Conservation (phyloP, 495 filamentous ascomycete species). For the Aspergillus asperescens region DNA sequence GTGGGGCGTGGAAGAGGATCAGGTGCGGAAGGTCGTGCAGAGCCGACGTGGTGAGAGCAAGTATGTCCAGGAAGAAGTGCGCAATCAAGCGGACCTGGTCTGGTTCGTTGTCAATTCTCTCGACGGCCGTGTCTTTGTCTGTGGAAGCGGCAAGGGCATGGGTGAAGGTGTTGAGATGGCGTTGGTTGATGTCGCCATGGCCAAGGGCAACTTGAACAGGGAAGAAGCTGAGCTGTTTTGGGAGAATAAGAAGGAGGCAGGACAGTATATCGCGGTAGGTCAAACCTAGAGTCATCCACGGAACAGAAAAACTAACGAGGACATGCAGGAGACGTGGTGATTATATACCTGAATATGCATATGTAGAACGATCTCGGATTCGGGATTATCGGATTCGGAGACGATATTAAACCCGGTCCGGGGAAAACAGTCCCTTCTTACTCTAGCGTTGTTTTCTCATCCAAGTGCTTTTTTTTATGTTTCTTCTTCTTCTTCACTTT, state of each 20-base stretch:
- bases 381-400: neutral
- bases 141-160: conserved; percentile 92
- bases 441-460: neutral
- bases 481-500: neutral
- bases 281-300: neutral
- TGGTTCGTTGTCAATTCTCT: conserved; percentile 94
- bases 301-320: conserved; percentile 9
- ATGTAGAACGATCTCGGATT: neutral
- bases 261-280: conserved; percentile 83
- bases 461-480: no score
- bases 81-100: conserved; percentile 84
- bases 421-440: neutral
- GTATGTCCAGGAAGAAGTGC: conserved; percentile 84
- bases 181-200: conserved; percentile 72
- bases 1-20: conserved; percentile 87
- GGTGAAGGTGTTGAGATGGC: conserved; percentile 90
- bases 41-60: conserved; percentile 69
- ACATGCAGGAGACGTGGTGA: conserved; percentile 40
- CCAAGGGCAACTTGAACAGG: conserved; percentile 67
- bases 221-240: conserved; percentile 75
- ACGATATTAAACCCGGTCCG: no score
- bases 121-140: conserved; percentile 92
- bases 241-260: conserved; percentile 74
- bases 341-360: neutral
- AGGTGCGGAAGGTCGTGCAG: conserved; percentile 91